phyloP scores from a whole-genome alignment of 768 basidiomycete genomes.

The Boletus huronensis region DNA sequence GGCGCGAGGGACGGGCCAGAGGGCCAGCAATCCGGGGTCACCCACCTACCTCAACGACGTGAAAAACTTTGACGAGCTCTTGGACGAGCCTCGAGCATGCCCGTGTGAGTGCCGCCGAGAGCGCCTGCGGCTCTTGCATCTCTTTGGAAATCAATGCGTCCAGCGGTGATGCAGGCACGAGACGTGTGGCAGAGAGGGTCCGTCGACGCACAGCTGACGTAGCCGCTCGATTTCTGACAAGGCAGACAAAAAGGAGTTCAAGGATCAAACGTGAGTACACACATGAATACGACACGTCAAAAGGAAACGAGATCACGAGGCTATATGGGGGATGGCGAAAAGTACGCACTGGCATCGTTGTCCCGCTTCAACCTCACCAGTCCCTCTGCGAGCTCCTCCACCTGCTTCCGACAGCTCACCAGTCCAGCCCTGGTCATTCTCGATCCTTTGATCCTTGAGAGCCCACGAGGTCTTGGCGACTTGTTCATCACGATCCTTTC shows the following conservation, averaged over 20 bases:
- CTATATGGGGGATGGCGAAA: neutral
- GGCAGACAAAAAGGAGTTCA: neutral
- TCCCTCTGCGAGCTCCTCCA: conserved; percentile 51
- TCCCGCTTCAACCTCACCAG: conserved; percentile 51
- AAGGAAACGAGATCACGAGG: neutral
- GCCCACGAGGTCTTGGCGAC: conserved; percentile 49
- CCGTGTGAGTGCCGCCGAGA: conserved; percentile 56
- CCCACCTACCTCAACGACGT: conserved; percentile 78
- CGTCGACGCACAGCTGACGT: conserved; percentile 55
- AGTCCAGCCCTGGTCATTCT: conserved; percentile 48
- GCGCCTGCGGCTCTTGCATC: conserved; percentile 43
- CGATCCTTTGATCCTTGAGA: conserved; percentile 42
- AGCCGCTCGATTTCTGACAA: conserved; percentile 60
- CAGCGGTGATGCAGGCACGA: conserved; percentile 29
- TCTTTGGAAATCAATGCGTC: conserved; percentile 35
- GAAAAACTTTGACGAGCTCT: conserved; percentile 82
- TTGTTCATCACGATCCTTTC: conserved; percentile 60
- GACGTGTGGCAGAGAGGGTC: conserved; percentile 58
- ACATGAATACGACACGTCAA: neutral
- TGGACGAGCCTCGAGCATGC: conserved; percentile 74
- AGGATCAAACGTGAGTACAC: neutral
- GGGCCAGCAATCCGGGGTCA: conserved; percentile 71
- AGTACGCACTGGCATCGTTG: conserved; percentile 56
- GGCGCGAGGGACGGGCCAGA: too few species aligned
- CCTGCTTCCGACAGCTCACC: conserved; percentile 42